Base-by-base conservation (phyloP, 73 alveolate species). In the Blepharisma japonicum region DNA sequence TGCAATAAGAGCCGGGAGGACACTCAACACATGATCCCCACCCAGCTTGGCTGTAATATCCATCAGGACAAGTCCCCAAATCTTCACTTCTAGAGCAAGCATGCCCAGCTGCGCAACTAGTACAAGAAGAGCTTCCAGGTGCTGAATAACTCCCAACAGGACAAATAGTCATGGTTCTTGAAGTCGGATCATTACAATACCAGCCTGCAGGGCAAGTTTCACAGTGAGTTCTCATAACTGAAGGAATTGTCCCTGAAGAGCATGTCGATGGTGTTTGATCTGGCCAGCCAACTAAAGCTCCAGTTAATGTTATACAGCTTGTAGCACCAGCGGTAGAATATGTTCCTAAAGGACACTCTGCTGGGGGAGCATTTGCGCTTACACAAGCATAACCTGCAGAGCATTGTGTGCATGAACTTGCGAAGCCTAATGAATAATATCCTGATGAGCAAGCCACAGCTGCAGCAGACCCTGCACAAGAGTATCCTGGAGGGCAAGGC, bases 341-440 rank as follows among this genome's bases (percentile, higher is more conserved):
- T 6, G 47, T 48, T 48, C 79, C 79, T 11, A 48, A 11, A 11
- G 79, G 23, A 11, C 79, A 68, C 9, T 45, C 79, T 7, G 32
- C 51, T 20, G 79, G 79, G 0, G 56, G 25, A n/a, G 56, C 79
- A 32, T 18, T 6, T 11, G 79, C 8, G 23, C n/a, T 86, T 6
- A 55, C 0, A 48, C 94, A 86, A 8, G 6, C 53, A 68, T 49
- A 71, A 5, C 94, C 94, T 21, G 87, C 86, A 23, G 94, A 86
- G 56, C 94, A 86, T 6, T n/a, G 46, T 55, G 76, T 55, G 81
- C 87, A 86, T 7, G 45, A 38, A 5, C 71, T 23, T 6, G 82
- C 88, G n/a, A 70, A 85, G 27, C 6, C 70, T 23, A 32, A 47
- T 27, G 89, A 67, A 55, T 81, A 85, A 39, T 27, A 71, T 21